A percentile compares a stretch with the other conserved stretches of the same genome.
These are phyloP conservation scores for Trichoderma aggressivum DNA, from an alignment of 2,329 filamentous ascomycete species.

Conservation along the genomic window DNA sequence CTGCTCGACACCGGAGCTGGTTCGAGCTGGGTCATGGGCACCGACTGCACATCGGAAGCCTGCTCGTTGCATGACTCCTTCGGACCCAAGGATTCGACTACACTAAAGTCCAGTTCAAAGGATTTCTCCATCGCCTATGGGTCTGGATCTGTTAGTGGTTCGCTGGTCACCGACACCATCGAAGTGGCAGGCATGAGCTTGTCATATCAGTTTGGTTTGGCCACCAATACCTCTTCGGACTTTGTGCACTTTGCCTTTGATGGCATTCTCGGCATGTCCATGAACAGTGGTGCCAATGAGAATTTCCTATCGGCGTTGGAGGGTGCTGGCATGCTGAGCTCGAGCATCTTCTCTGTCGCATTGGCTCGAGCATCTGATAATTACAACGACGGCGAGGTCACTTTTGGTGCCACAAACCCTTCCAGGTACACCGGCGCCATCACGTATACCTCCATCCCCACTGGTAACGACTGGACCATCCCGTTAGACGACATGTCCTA, in stretches of 20 bases:
- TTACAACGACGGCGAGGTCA: constrained; percentile 69
- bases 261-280: constrained; percentile 77
- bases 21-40: constrained; percentile 81
- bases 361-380: constrained; percentile 66
- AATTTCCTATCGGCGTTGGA: constrained; percentile 65
- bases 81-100: constrained; percentile 61
- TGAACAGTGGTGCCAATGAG: constrained; percentile 55
- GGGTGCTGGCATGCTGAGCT: constrained; percentile 50
- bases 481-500: constrained; percentile 62
- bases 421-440: constrained; percentile 66
- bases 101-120: constrained; percentile 51
- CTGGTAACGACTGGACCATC: constrained; percentile 68
- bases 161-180: constrained; percentile 63
- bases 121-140: constrained; percentile 71
- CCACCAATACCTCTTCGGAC: constrained; percentile 66
- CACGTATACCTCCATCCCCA: constrained; percentile 57
- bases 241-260: constrained; percentile 81
- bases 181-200: constrained; percentile 63
- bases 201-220: constrained; percentile 68
- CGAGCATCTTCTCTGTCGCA: constrained; percentile 69
- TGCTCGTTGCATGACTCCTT: constrained; percentile 70
- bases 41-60: constrained; percentile 61
- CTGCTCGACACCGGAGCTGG: constrained; percentile 64
- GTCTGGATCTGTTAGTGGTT: constrained; percentile 68
- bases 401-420: constrained; percentile 68